Evolutionary conservation across 129 eudicot genomes (phyloP).

Genomic region (Escallonia herrerae): DNA sequence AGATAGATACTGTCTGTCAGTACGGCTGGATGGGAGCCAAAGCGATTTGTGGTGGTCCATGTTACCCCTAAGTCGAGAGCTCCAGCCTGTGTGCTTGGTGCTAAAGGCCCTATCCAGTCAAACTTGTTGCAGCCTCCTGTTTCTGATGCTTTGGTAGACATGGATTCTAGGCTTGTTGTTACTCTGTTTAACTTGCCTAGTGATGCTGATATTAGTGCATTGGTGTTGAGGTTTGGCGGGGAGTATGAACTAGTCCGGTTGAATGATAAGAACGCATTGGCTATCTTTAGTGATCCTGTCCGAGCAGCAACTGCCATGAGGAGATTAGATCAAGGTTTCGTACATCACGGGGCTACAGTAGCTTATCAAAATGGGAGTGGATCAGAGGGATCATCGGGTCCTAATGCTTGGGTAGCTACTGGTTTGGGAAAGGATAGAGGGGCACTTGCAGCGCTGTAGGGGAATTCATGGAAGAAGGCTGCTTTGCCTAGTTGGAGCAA

Average conservation of each 20-base stretch:
- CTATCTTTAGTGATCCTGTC: too few species aligned
- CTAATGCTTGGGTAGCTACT: conserved; percentile 51
- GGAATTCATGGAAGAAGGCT: conserved; percentile 79
- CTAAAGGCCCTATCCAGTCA: too few species aligned
- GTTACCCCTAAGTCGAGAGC: too few species aligned
- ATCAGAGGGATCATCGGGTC: conserved; percentile 18
- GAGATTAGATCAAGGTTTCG: conserved; percentile 84
- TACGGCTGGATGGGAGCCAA: too few species aligned
- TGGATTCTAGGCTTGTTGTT: too few species aligned
- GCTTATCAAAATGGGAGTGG: conserved; percentile 27
- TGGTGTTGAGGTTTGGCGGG: conserved; percentile 68
- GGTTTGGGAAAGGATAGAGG: conserved; percentile 19
- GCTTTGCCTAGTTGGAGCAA: conserved; percentile 40
- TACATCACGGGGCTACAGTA: conserved; percentile 67
- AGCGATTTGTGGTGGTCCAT: too few species aligned
- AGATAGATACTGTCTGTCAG: conserved; percentile 69
- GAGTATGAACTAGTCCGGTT: too few species aligned
- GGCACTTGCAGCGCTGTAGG: conserved; percentile 12
- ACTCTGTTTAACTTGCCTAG: too few species aligned
- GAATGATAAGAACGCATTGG: too few species aligned
- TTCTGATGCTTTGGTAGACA: too few species aligned
- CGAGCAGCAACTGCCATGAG: conserved; percentile 99
- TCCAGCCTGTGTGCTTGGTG: too few species aligned
- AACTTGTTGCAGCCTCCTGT: too few species aligned
- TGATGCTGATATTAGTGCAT: not conserved